Percentiles rank a stretch among this genome's conserved stretches.
Evolutionary conservation across 805 yeast species (phyloP).

Genomic region (Saccharomycopsis fibuligera): DNA sequence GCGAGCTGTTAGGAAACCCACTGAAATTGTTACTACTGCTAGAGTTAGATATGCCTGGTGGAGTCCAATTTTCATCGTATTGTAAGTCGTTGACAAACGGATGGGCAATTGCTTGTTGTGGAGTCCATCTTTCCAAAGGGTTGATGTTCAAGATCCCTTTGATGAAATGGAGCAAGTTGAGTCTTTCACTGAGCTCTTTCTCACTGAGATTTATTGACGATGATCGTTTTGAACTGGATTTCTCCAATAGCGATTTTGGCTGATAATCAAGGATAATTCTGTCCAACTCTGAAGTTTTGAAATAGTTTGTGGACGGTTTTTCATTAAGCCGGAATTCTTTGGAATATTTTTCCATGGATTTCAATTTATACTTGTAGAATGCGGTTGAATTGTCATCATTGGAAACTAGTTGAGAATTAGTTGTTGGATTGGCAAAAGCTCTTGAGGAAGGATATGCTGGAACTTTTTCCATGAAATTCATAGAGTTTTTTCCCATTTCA

Average conservation of each 20-base stretch:
- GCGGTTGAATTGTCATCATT: slow-evolving; percentile 1
- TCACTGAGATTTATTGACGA: slow-evolving; percentile 37
- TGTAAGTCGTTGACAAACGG: slow-evolving; percentile 73
- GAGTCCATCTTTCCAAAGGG: slow-evolving; percentile 94
- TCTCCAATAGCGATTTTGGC: slow-evolving; percentile 28
- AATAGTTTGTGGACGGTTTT: slow-evolving; percentile 80
- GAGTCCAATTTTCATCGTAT: slow-evolving; percentile 48
- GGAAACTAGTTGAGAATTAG: not conserved
- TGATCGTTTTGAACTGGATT: too few species aligned
- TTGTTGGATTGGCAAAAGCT: slow-evolving; percentile 25
- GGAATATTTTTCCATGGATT: slow-evolving; percentile 46
- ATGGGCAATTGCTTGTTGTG: slow-evolving; percentile 88
- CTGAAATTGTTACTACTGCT: not conserved
- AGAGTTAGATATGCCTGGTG: slow-evolving; percentile 34
- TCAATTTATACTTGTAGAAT: slow-evolving; percentile 32
- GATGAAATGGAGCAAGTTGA: slow-evolving; percentile 68
- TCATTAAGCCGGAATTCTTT: slow-evolving; percentile 42
- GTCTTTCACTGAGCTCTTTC: slow-evolving; percentile 67
- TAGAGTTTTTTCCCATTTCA: slow-evolving; percentile 85
- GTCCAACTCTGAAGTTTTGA: slow-evolving; percentile 54
- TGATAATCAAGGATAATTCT: slow-evolving; percentile 77
- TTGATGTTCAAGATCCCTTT: slow-evolving; percentile 72
- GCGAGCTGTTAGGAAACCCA: not conserved
- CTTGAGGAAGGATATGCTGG: slow-evolving; percentile 13
- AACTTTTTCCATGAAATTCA: slow-evolving; percentile 53